A percentile compares a stretch with the other conserved stretches of the same genome.
phyloP scores from a whole-genome alignment of 2,329 filamentous ascomycete genomes.

The Arthrobotrys megalospora region DNA sequence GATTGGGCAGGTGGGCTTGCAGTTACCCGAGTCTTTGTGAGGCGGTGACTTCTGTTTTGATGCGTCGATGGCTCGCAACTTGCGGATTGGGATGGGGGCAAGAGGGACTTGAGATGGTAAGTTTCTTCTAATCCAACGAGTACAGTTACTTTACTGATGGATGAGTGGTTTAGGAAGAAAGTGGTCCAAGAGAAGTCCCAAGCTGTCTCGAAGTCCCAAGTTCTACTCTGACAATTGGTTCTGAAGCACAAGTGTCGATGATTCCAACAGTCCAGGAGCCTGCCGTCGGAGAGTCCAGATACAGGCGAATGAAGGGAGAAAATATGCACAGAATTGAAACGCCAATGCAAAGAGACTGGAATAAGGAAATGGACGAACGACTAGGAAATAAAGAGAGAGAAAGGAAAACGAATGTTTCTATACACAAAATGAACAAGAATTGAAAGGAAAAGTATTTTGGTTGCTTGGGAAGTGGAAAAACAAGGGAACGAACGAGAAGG shows the following conservation, averaged over 20 bases:
- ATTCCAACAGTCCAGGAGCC: slow-evolving; percentile 32
- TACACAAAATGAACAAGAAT: slow-evolving; percentile 52
- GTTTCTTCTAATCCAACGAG: slow-evolving; percentile 9
- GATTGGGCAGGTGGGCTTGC: slow-evolving; percentile 40
- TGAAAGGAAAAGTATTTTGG: slow-evolving; percentile 42
- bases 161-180: slow-evolving; percentile 8
- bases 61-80: slow-evolving; percentile 41
- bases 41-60: slow-evolving; percentile 60
- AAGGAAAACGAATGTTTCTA: slow-evolving; percentile 57
- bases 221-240: slow-evolving; percentile 36
- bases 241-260: slow-evolving; percentile 38
- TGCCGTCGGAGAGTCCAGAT: slow-evolving; percentile 30
- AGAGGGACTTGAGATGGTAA: slow-evolving; percentile 22
- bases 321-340: slow-evolving; percentile 51
- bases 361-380: slow-evolving; percentile 35
- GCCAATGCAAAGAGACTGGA: slow-evolving; percentile 42
- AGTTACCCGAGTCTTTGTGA: slow-evolving; percentile 37
- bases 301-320: slow-evolving; percentile 48
- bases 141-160: slow-evolving; percentile 8
- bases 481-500: slow-evolving; percentile 32
- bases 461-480: slow-evolving; percentile 49
- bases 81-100: slow-evolving; percentile 24
- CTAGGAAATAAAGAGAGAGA: slow-evolving; percentile 32
- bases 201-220: slow-evolving; percentile 41
- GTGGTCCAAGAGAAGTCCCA: slow-evolving; percentile 33